Percentiles rank a stretch among this genome's conserved stretches.
phyloP scores from a whole-genome alignment of 78 protist species.

The Monosiga brevicollis region DNA sequence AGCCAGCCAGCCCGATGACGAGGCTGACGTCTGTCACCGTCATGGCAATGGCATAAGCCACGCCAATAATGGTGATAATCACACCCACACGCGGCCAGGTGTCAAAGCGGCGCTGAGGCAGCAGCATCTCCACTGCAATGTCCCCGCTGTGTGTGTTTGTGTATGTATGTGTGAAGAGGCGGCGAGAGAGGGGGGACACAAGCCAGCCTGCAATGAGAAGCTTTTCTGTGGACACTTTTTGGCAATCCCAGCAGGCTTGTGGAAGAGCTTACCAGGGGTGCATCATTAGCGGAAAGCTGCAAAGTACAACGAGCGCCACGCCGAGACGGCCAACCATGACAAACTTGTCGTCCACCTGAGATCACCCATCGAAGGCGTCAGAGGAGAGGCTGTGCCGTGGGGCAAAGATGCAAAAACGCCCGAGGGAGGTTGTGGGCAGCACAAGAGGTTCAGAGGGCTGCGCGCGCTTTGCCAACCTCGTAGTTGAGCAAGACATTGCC shows the following conservation, averaged over 20 bases:
- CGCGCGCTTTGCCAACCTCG: not conserved
- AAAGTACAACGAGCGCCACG: not conserved
- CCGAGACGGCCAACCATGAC: not conserved
- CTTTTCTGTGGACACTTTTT: not conserved
- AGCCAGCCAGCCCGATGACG: not conserved
- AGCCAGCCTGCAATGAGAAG: too few species aligned
- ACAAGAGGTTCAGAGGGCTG: not conserved
- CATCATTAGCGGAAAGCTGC: not conserved
- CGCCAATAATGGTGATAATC: not conserved
- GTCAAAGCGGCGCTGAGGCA: not conserved
- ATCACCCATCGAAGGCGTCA: not conserved
- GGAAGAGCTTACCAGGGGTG: not conserved
- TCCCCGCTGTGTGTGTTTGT: not conserved
- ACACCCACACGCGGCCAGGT: not conserved
- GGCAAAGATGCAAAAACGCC: not conserved
- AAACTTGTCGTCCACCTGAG: not conserved
- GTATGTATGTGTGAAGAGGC: not conserved
- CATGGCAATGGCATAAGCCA: not conserved
- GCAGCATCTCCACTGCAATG: not conserved
- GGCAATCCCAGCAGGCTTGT: not conserved
- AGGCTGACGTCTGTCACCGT: not conserved
- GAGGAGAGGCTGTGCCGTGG: not conserved
- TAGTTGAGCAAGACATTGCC: constrained; percentile 18
- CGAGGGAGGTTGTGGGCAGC: not conserved
- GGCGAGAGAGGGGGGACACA: not conserved